These are phyloP conservation scores for Biancaea sappan DNA, from an alignment of 306 rosid species.

Conservation along the genomic window DNA sequence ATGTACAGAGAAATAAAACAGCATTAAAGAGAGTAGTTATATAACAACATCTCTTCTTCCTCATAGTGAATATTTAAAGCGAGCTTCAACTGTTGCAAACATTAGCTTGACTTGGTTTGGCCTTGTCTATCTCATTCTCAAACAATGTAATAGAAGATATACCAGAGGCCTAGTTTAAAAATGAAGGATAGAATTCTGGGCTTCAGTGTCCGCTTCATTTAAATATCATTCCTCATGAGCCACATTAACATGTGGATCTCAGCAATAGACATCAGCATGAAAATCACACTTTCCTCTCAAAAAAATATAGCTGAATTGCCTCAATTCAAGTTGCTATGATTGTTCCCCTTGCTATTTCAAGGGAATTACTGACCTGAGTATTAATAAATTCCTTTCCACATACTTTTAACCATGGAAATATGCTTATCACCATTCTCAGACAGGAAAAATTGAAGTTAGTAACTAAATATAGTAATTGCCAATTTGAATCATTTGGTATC, in stretches of 20 bases:
- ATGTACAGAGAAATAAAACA: neutral
- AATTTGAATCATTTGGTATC: neutral
- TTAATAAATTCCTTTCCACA: neutral
- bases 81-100: neutral
- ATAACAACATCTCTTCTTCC: constrained; percentile 16
- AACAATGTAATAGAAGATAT: neutral
- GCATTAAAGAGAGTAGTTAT: neutral
- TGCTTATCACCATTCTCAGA: neutral
- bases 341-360: neutral
- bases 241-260: neutral
- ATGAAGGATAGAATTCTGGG: constrained; percentile 13
- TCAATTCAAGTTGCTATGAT: neutral
- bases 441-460: neutral
- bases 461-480: neutral
- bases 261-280: neutral
- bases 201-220: constrained; percentile 4
- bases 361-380: neutral
- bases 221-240: neutral
- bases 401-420: neutral
- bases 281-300: neutral
- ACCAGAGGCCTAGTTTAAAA: neutral
- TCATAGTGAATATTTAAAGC: neutral
- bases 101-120: neutral
- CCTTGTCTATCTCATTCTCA: constrained; percentile 10
- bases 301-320: neutral